Evolutionary conservation across 2,329 filamentous ascomycete genomes (phyloP).

Genomic region (Pseudogymnoascus sp.): DNA sequence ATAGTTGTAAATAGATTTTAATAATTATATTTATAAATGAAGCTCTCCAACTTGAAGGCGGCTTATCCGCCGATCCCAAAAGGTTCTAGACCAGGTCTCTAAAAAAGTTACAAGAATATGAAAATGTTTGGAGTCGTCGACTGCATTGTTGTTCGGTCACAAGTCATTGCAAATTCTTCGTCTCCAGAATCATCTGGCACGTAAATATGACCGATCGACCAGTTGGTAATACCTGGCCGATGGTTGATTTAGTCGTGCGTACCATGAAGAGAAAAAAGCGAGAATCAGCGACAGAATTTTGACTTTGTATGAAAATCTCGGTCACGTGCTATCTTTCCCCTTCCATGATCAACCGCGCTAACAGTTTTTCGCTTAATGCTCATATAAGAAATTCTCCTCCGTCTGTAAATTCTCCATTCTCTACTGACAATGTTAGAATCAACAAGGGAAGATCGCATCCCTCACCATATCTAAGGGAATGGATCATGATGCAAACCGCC

Average conservation of each 20-base stretch:
- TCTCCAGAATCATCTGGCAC: slow-evolving; percentile 18
- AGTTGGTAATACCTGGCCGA: slow-evolving; percentile 22
- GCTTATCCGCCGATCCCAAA: not conserved
- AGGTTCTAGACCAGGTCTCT: not conserved
- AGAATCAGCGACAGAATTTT: not conserved
- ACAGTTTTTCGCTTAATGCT: slow-evolving; percentile 8
- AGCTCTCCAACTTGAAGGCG: not conserved
- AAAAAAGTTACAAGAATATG: not conserved
- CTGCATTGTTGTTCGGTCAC: not conserved
- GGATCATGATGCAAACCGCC: slow-evolving; percentile 2
- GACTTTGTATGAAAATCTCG: not conserved
- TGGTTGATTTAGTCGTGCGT: slow-evolving; percentile 26
- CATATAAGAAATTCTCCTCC: slow-evolving; percentile 7
- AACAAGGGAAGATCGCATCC: not conserved
- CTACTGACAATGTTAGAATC: slow-evolving; percentile 2
- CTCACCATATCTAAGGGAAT: not conserved
- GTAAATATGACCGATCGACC: slow-evolving; percentile 25
- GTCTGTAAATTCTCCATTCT: not conserved
- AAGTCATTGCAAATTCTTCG: not conserved
- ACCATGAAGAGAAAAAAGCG: slow-evolving; percentile 16
- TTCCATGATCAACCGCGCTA: slow-evolving; percentile 10
- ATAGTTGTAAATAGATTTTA: not conserved
- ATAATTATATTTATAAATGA: not conserved
- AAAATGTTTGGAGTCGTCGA: slow-evolving; percentile 4
- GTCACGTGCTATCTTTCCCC: not conserved